These are phyloP conservation scores for Cystofilobasidium macerans DNA, from an alignment of 768 basidiomycete genomes.

Conservation along the genomic window DNA sequence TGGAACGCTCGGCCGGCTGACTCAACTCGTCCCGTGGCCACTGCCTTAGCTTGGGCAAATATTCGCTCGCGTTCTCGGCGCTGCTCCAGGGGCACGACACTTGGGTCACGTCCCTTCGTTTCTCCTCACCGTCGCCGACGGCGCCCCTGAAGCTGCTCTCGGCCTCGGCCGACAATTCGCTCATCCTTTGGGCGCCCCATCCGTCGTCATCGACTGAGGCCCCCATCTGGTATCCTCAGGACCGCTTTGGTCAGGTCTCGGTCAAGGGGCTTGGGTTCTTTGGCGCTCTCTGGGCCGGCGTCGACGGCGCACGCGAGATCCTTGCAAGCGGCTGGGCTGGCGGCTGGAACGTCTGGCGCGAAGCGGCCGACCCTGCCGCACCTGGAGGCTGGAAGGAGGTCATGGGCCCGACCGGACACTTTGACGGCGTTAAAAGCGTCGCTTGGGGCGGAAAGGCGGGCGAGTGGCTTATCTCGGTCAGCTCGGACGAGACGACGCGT, in stretches of 20 bases:
- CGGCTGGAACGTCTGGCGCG: conserved; percentile 69
- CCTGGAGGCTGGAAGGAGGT: conserved; percentile 58
- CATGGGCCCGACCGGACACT: conserved; percentile 77
- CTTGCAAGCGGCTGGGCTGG: conserved; percentile 91
- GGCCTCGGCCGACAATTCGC: conserved; percentile 84
- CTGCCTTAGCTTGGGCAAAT: conserved; percentile 46
- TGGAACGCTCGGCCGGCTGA: not conserved
- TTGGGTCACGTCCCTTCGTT: conserved; percentile 75
- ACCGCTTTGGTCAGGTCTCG: conserved; percentile 90
- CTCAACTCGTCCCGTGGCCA: not conserved
- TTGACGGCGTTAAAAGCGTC: conserved; percentile 62
- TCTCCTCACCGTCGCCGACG: conserved; percentile 44
- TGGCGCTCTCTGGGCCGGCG: conserved; percentile 65
- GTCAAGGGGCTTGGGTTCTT: conserved; percentile 79
- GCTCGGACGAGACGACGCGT: conserved; percentile 82
- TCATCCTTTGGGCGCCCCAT: conserved; percentile 71
- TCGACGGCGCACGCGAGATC: conserved; percentile 46
- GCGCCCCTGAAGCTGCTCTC: conserved; percentile 57
- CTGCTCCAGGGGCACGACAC: conserved; percentile 93
- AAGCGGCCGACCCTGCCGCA: conserved; percentile 25
- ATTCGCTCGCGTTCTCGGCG: conserved; percentile 80
- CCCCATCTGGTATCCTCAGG: conserved; percentile 75
- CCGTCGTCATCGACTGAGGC: conserved; percentile 34
- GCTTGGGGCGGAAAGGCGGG: conserved; percentile 53
- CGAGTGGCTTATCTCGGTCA: conserved; percentile 54